Conservation (phyloP, 192 early-diverging fungal genomes). For the Coemansia reversa region DNA sequence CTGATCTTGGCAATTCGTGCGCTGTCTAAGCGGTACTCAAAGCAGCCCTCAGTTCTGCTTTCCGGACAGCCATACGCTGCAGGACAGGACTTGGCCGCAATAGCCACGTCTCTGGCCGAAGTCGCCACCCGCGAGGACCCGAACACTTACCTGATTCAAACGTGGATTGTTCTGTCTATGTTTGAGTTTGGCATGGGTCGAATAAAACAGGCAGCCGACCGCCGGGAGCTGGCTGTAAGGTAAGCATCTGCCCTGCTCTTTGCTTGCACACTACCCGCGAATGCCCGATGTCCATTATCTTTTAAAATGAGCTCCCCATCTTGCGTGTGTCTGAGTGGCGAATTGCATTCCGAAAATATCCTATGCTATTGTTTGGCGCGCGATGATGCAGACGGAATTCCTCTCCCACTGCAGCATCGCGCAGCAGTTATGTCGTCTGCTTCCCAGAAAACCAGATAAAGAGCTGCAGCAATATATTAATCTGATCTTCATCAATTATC, state of each 20-base stretch:
- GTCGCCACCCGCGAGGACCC: constrained; percentile 54
- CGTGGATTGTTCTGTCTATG: constrained; percentile 54
- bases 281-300: constrained; percentile 1
- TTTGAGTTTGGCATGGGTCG: constrained; percentile 55
- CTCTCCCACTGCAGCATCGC: neutral
- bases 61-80: constrained; percentile 50
- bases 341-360: neutral
- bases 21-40: constrained; percentile 54
- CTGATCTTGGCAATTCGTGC: constrained; percentile 54
- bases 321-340: neutral
- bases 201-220: constrained; percentile 49
- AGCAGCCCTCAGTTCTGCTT: constrained; percentile 51
- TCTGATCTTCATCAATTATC: neutral
- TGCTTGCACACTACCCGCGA: neutral
- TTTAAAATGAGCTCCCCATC: neutral
- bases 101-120: constrained; percentile 52
- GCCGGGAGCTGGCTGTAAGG: constrained; percentile 53
- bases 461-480: neutral
- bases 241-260: constrained; percentile 19
- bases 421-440: neutral
- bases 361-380: neutral
- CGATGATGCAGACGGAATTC: neutral
- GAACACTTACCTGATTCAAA: constrained; percentile 56
- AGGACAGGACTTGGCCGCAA: constrained; percentile 54
- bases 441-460: neutral